Conservation (phyloP, 1,284 basidiomycete species). For the Apiotrichum mycotoxinovorans region DNA sequence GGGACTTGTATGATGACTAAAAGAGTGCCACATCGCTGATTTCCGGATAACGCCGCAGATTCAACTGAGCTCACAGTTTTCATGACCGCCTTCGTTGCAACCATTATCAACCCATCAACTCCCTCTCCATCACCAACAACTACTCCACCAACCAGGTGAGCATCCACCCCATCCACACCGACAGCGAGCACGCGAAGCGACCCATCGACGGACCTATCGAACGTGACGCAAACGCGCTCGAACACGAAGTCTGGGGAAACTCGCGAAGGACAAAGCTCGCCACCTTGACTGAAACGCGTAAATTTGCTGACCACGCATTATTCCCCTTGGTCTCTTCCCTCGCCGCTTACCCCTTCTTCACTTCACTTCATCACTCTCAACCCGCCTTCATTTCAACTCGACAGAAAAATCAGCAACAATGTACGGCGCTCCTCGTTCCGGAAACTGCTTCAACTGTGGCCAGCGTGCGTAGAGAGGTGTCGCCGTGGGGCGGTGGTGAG, state of each 20-base stretch:
- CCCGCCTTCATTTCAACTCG: neutral
- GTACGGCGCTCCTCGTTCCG: conserved; percentile 40
- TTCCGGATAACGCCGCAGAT: neutral
- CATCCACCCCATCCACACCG: neutral
- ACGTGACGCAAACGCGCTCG: neutral
- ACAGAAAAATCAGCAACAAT: conserved; percentile 24
- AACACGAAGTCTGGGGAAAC: neutral
- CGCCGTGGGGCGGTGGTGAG: conserved; percentile 9
- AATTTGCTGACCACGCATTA: conserved; percentile 5
- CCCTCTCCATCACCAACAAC: neutral
- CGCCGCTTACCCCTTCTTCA: neutral
- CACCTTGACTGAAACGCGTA: neutral
- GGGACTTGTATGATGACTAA: neutral
- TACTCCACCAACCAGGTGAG: neutral
- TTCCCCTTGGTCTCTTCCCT: neutral
- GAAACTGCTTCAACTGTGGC: conserved; percentile 51
- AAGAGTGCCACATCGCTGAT: neutral
- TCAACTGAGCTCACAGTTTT: neutral
- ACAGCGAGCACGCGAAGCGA: neutral
- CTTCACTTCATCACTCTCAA: neutral
- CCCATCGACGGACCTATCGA: neutral
- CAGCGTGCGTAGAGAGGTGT: conserved; percentile 37
- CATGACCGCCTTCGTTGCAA: neutral
- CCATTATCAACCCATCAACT: neutral
- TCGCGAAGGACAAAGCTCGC: neutral